Evolutionary conservation across 2,329 filamentous ascomycete species (phyloP).

Genomic region (Lithohypha guttulata): DNA sequence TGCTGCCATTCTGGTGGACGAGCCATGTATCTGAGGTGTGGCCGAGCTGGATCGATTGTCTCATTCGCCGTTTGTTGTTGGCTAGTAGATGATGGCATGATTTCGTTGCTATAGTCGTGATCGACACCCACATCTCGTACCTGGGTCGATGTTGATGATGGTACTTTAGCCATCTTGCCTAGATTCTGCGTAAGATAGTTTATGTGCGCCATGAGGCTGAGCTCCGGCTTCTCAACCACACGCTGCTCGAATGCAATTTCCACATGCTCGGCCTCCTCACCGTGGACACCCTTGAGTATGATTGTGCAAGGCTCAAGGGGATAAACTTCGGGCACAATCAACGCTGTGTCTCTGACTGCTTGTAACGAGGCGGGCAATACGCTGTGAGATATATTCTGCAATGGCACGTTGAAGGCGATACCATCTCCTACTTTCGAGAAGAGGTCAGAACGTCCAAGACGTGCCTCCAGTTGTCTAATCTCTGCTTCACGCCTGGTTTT

Average conservation of each 20-base stretch:
- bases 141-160: constrained; percentile 23
- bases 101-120: background rate
- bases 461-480: constrained; percentile 61
- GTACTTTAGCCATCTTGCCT: constrained; percentile 52
- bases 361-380: constrained; percentile 53
- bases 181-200: constrained; percentile 66
- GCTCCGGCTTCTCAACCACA: constrained; percentile 44
- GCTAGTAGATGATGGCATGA: background rate
- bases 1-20: constrained; percentile 65
- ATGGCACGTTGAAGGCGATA: constrained; percentile 56
- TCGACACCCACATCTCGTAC: background rate
- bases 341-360: constrained; percentile 51
- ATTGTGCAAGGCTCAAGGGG: constrained; percentile 58
- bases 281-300: constrained; percentile 53
- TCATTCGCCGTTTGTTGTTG: constrained; percentile 14
- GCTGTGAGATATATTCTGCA: constrained; percentile 52
- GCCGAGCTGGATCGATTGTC: constrained; percentile 34
- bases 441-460: constrained; percentile 55
- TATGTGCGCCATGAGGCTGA: constrained; percentile 60
- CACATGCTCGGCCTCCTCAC: constrained; percentile 49
- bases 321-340: constrained; percentile 62
- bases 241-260: constrained; percentile 56
- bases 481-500: constrained; percentile 54
- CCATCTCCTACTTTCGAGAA: constrained; percentile 63
- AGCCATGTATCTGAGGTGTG: constrained; percentile 61